Evolutionary conservation across 371 early-diverging fungal genomes (phyloP).

Genomic region (Smittium mucronatum): DNA sequence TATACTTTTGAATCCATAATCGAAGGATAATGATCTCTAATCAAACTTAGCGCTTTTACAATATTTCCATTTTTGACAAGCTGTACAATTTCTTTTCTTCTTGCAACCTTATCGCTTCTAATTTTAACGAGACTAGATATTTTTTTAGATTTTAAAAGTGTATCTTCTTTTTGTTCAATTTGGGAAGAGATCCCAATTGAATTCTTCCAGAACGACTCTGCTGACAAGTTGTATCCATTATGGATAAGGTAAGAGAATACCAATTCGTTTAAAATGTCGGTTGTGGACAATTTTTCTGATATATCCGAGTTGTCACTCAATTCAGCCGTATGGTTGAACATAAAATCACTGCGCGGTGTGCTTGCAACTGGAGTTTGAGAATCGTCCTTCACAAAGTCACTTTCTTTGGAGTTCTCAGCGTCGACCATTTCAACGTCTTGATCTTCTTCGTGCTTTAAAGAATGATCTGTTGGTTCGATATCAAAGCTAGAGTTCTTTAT

Average conservation of each 20-base stretch:
- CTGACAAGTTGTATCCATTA: constrained; percentile 59
- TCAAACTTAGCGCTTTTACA: constrained; percentile 47
- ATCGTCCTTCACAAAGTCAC: background rate
- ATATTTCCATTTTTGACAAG: constrained; percentile 54
- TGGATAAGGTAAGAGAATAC: constrained; percentile 64
- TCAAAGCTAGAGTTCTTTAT: constrained; percentile 7
- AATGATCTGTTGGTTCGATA: background rate
- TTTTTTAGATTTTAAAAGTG: constrained; percentile 11
- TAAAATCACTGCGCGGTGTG: background rate
- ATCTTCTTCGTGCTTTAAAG: background rate
- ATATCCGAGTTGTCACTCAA: background rate
- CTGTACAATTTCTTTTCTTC: constrained; percentile 39
- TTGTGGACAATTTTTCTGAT: background rate
- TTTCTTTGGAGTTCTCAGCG: background rate
- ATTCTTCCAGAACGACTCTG: constrained; percentile 43
- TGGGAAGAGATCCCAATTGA: constrained; percentile 17
- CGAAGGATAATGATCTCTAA: constrained; percentile 44
- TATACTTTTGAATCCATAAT: constrained; percentile 43
- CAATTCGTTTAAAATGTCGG: constrained; percentile 20
- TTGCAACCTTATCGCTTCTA: constrained; percentile 16
- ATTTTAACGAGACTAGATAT: background rate
- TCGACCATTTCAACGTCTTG: background rate
- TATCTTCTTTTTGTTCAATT: background rate
- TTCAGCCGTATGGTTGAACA: background rate
- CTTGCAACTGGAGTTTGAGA: background rate